A percentile compares a stretch with the other conserved stretches of the same genome.
These are phyloP conservation scores for Mortierella sp. DNA, from an alignment of 371 early-diverging fungal species.

Conservation along the genomic window DNA sequence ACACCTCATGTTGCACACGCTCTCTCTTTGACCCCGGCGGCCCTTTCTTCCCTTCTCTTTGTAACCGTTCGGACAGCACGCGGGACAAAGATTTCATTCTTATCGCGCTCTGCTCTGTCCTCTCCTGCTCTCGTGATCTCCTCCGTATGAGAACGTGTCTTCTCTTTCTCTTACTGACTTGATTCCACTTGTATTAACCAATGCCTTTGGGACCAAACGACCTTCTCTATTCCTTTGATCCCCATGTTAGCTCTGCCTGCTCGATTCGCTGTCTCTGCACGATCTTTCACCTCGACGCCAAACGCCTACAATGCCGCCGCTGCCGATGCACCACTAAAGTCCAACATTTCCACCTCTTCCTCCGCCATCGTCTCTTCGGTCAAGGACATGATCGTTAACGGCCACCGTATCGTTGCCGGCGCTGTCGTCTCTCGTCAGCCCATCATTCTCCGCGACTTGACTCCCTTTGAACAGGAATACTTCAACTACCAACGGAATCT, in stretches of 20 bases:
- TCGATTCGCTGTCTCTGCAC: slow-evolving; percentile 29
- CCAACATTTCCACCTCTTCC: slow-evolving; percentile 43
- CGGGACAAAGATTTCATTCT: too few species aligned
- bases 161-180: too few species aligned
- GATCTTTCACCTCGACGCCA: slow-evolving; percentile 32
- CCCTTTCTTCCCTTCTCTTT: too few species aligned
- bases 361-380: slow-evolving; percentile 39
- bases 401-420: slow-evolving; percentile 68
- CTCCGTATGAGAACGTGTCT: too few species aligned
- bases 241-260: slow-evolving; percentile 16
- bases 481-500: slow-evolving; percentile 79
- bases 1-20: too few species aligned
- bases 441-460: slow-evolving; percentile 75
- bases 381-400: slow-evolving; percentile 42
- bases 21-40: too few species aligned
- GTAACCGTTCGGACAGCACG: too few species aligned
- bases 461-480: slow-evolving; percentile 81
- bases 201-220: slow-evolving; percentile 33
- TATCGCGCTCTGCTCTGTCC: too few species aligned
- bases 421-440: slow-evolving; percentile 86
- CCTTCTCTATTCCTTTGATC: neutral
- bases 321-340: slow-evolving; percentile 29
- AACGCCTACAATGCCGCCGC: neutral
- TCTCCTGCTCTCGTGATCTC: too few species aligned
- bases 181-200: too few species aligned